Conservation (phyloP, 2,329 filamentous ascomycete genomes). For the Epichloe gansuensis region DNA sequence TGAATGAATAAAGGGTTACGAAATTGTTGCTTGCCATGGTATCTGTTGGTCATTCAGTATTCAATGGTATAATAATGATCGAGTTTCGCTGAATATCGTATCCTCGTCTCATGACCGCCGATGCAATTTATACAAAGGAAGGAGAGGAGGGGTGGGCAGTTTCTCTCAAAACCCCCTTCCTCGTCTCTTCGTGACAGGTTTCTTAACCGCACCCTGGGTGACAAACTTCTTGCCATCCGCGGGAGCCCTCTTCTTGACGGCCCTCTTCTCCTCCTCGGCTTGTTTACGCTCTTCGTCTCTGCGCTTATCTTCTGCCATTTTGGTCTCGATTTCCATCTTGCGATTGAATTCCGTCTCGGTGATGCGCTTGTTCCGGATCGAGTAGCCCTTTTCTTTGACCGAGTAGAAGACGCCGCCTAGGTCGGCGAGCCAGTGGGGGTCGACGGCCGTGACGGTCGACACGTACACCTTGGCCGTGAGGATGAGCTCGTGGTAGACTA, state of each 20-base stretch:
- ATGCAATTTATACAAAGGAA: too few relatives aligned
- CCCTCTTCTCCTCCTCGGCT: conserved; percentile 36
- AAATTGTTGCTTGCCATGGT: too few relatives aligned
- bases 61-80: too few relatives aligned
- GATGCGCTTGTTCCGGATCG: conserved; percentile 68
- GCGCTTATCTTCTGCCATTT: conserved; percentile 80
- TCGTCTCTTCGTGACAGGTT: conserved; percentile 43
- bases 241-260: conserved; percentile 22
- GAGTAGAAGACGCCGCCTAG: conserved; percentile 95
- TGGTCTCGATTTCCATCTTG: conserved; percentile 82
- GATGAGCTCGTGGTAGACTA: conserved; percentile 96
- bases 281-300: conserved; percentile 45
- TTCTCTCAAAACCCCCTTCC: conserved; percentile 36
- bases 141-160: too few relatives aligned
- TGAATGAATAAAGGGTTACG: background rate
- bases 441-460: conserved; percentile 89
- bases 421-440: conserved; percentile 94
- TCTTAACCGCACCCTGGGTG: conserved; percentile 48
- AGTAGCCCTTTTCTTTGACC: conserved; percentile 95
- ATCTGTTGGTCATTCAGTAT: too few relatives aligned
- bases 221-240: conserved; percentile 41
- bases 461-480: conserved; percentile 97
- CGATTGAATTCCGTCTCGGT: conserved; percentile 86
- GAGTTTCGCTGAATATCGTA: too few relatives aligned
- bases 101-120: too few relatives aligned